These are phyloP conservation scores for Russula griseocarnosa DNA, from an alignment of 768 basidiomycete genomes.

Conservation along the genomic window DNA sequence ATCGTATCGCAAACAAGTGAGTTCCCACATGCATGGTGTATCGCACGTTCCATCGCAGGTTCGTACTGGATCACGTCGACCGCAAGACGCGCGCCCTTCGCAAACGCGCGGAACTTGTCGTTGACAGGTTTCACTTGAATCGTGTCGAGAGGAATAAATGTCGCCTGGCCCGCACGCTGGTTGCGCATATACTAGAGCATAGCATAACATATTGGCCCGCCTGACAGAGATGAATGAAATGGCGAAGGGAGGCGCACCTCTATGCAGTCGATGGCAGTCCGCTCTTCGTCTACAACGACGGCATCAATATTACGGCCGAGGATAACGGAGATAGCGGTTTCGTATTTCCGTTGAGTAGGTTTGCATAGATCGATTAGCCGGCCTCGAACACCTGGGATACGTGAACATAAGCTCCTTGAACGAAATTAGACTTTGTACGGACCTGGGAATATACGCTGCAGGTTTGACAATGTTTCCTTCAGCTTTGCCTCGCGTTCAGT, in stretches of 20 bases:
- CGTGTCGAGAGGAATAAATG: conserved; percentile 97
- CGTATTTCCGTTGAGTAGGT: conserved; percentile 88
- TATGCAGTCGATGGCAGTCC: conserved; percentile 95
- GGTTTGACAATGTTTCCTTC: conserved; percentile 77
- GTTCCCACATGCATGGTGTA: conserved; percentile 95
- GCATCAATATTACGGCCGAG: conserved; percentile 94
- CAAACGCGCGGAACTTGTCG: conserved; percentile 91
- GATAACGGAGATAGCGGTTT: conserved; percentile 85
- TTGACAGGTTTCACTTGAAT: conserved; percentile 92
- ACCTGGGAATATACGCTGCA: conserved; percentile 92
- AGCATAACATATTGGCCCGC: conserved; percentile 7
- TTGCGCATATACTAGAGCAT: conserved; percentile 81
- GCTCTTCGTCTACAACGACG: conserved; percentile 94
- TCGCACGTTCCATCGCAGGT: conserved; percentile 83
- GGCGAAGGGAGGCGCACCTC: conserved; percentile 50
- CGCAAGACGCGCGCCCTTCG: conserved; percentile 63
- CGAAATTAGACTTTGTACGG: conserved; percentile 4
- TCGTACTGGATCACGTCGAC: conserved; percentile 61
- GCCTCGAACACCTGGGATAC: conserved; percentile 73
- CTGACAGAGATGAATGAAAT: not conserved
- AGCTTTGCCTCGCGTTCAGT: conserved; percentile 77
- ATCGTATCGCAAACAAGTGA: conserved; percentile 93
- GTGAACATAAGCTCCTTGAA: not conserved
- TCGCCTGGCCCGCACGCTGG: conserved; percentile 92
- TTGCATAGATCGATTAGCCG: conserved; percentile 93